Base-by-base conservation (phyloP, 2,329 filamentous ascomycete species). In the Ceratocystis variospora region DNA sequence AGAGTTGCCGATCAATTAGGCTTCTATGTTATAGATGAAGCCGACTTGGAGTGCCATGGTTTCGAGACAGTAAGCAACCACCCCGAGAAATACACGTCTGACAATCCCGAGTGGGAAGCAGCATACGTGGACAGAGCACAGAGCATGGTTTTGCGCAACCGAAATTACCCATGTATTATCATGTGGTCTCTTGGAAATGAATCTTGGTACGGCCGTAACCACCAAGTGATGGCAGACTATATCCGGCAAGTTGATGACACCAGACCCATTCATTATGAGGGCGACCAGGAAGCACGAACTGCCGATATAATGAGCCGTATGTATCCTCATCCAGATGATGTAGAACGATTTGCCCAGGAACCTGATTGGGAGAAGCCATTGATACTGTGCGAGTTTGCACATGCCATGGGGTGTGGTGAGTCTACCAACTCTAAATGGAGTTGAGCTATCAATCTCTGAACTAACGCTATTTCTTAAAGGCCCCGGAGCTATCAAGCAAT, bases 151-250 rank as follows among this genome's bases (percentile, higher is more conserved):
- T 78, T 82, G 70, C 78, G 87, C 10, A 77, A 79, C 69, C 79
- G 78, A 69, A 80, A 89, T 64, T 84, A 88, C 69, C 76, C 86
- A 0, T 86, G 79, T 5, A 76, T 90, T 2, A 81, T 89, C 57
- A 81, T 89, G 63, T 90, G 87, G 87, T 87, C 83, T 19, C 76
- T 90, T 0, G 87, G 87, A 0, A 90, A 89, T 67, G 87, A 89
- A 71, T 80, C 86, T 0, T 89, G 87, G 70, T 88, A 87, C 67
- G 87, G 87, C 0, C 75, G 76, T 1, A 89, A 89, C 68, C 84
- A 87, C 66, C 79, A 79, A 62, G 83, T 82, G 8, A 90, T 89
- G 87, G 85, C 86, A 67, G 77, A 85, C 3, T 84, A 79, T 73
- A 81, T 85, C 70, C 84, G 82, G 69, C 71, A 74, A 0, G 77